Percentiles rank a stretch among this genome's conserved stretches.
Evolutionary conservation across 208 protist species (phyloP).

Genomic region (Porcisia hertigi): DNA sequence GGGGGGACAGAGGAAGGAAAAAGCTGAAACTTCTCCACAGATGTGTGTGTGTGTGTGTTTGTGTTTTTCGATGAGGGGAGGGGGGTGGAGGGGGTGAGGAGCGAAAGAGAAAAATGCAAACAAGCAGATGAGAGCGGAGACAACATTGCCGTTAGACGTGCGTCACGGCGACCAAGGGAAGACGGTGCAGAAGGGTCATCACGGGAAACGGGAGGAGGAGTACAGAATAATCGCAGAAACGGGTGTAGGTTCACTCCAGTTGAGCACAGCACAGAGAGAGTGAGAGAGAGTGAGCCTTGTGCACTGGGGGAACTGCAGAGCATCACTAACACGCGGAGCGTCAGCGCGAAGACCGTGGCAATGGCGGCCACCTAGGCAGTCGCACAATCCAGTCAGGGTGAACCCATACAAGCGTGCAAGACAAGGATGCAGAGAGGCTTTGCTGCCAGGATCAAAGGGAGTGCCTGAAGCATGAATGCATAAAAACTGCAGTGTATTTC

Average conservation of each 20-base stretch:
- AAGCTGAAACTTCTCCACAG: not conserved
- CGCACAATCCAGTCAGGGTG: not conserved
- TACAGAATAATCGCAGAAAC: not conserved
- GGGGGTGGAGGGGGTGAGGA: too few species aligned
- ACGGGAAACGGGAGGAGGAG: not conserved
- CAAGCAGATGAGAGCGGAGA: not conserved
- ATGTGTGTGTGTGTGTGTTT: slow-evolving; percentile 4
- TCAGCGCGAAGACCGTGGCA: not conserved
- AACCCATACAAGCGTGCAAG: not conserved
- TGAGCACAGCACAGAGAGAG: not conserved
- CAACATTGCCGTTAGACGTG: not conserved
- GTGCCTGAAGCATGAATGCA: too few species aligned
- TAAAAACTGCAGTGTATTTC: too few species aligned
- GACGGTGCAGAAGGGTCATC: not conserved
- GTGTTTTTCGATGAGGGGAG: not conserved
- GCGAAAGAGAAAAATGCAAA: not conserved
- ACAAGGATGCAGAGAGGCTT: not conserved
- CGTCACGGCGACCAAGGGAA: not conserved
- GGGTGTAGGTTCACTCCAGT: not conserved
- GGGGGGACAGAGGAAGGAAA: not conserved
- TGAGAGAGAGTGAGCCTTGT: not conserved
- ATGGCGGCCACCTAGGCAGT: not conserved
- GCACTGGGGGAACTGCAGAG: not conserved
- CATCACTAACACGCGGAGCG: not conserved
- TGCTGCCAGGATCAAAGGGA: not conserved